Base-by-base conservation (phyloP, 805 yeast genomes). In the Metschnikowia peoriensis region DNA sequence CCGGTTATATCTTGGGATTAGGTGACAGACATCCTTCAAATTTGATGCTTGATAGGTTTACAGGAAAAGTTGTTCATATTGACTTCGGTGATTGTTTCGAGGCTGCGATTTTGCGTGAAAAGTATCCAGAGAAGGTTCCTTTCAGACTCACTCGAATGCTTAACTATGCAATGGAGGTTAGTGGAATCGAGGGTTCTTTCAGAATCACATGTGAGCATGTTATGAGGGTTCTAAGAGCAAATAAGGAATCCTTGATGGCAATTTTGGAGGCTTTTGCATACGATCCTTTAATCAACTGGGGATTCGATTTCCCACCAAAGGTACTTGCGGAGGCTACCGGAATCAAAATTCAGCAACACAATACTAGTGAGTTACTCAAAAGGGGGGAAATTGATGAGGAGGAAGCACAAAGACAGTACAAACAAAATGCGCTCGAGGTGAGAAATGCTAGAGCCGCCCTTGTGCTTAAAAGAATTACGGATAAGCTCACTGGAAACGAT, bases 61-160 rank as follows among this genome's bases (percentile, higher is more conserved):
- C 98, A 0, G 99, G 99, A 55, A 91, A 93, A 64, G 97, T 94
- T 47, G 82, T 94, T 38, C 99, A 94, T 66, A 93, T 94, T 70
- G 99, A 94, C 77, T 94, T 93, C 71, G 99, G 99, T 59, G 99
- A 94, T 67, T 94, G 99, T 80, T 94, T 94, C 65, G 99, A 94
- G 67, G 97, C 98, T 1, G 99, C 99, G 0, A 91, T 93, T 46
- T 72, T 94, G 55, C 82, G 99, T 60, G 99, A 96, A 61, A 94
- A 94, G 66, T 96, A 88, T 68, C 99, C 99, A 0, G 99, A 94
- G 64, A 93, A 92, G 68, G 99, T 94, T 27, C 99, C 99, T 7
- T 94, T 94, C 75, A 80, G 99, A 68, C 78, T 94, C 53, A 94
- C 99, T 0, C 78, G 99, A 69, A 94, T 94, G 99, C 77, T 96